Conservation (phyloP, 1,284 basidiomycete genomes). For the Trichosporon asahii region DNA sequence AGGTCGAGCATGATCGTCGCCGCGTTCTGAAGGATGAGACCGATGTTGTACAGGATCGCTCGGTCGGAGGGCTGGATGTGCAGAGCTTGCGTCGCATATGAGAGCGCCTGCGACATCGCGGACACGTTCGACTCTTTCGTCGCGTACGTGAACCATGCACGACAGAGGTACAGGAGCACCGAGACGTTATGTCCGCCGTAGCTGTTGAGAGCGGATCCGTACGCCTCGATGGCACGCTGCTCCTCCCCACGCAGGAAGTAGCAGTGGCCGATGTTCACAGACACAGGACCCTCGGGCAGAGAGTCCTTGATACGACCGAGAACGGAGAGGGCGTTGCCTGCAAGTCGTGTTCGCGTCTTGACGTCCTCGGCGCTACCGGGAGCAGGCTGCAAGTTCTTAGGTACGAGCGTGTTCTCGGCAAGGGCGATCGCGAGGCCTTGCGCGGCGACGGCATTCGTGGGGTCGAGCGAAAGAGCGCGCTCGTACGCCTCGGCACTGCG, state of each 20-base stretch:
- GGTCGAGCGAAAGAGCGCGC: conserved; percentile 76
- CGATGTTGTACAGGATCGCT: conserved; percentile 85
- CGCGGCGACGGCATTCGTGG: conserved; percentile 80
- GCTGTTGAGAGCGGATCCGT: conserved; percentile 76
- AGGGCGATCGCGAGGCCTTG: conserved; percentile 88
- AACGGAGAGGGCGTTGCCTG: conserved; percentile 76
- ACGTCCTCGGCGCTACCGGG: conserved; percentile 59
- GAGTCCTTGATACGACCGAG: conserved; percentile 86
- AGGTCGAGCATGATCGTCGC: conserved; percentile 79
- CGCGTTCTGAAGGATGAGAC: conserved; percentile 92
- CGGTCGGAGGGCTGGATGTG: conserved; percentile 80
- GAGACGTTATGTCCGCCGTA: conserved; percentile 67
- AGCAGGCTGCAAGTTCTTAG: conserved; percentile 34
- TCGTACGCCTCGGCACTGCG: conserved; percentile 84
- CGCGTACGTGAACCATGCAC: conserved; percentile 88
- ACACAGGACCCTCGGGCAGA: conserved; percentile 77
- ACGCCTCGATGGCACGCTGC: conserved; percentile 92
- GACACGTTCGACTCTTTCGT: conserved; percentile 76
- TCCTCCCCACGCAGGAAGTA: conserved; percentile 86
- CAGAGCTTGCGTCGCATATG: conserved; percentile 73
- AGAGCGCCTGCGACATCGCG: conserved; percentile 73
- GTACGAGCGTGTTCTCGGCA: conserved; percentile 79
- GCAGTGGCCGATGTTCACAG: conserved; percentile 92
- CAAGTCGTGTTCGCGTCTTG: conserved; percentile 61
- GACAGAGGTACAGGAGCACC: conserved; percentile 74